Evolutionary conservation across 2,329 filamentous ascomycete genomes (phyloP).

Genomic region (Aspergillus pseudonomiae): DNA sequence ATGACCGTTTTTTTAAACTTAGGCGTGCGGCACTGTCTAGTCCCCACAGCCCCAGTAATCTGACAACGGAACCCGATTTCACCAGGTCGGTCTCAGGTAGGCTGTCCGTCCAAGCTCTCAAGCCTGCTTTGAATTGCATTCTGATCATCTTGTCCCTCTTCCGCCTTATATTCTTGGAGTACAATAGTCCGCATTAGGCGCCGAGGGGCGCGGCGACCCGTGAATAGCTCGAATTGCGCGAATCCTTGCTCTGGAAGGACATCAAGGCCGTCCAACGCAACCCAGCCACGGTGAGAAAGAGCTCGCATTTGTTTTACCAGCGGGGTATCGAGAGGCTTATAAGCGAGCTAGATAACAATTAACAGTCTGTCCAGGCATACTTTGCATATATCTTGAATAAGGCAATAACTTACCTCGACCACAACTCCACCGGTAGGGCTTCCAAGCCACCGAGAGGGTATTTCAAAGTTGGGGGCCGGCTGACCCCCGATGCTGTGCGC

Average conservation of each 20-base stretch:
- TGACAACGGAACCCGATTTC: neutral
- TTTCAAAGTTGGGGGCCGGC: constrained; percentile 37
- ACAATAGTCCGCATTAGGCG: constrained; percentile 42
- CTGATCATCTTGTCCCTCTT: constrained; percentile 37
- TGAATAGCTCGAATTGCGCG: constrained; percentile 45
- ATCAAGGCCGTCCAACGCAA: constrained; percentile 44
- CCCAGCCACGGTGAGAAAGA: constrained; percentile 41
- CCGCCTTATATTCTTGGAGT: constrained; percentile 37
- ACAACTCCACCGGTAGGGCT: constrained; percentile 45
- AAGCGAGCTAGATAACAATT: constrained; percentile 34
- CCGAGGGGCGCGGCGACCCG: constrained; percentile 41
- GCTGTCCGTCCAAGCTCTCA: constrained; percentile 36
- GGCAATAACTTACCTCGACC: constrained; percentile 38
- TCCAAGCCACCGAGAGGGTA: constrained; percentile 42
- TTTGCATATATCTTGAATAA: neutral
- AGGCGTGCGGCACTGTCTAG: neutral
- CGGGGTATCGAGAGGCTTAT: constrained; percentile 44
- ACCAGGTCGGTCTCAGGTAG: constrained; percentile 30
- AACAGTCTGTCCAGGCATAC: neutral
- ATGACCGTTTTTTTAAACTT: neutral
- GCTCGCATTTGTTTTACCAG: constrained; percentile 42
- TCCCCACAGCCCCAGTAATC: neutral
- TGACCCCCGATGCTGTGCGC: constrained; percentile 41
- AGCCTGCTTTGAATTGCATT: constrained; percentile 33
- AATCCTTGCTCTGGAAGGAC: constrained; percentile 45